phyloP scores from a whole-genome alignment of 305 asterid species.

The Salvia sclarea region DNA sequence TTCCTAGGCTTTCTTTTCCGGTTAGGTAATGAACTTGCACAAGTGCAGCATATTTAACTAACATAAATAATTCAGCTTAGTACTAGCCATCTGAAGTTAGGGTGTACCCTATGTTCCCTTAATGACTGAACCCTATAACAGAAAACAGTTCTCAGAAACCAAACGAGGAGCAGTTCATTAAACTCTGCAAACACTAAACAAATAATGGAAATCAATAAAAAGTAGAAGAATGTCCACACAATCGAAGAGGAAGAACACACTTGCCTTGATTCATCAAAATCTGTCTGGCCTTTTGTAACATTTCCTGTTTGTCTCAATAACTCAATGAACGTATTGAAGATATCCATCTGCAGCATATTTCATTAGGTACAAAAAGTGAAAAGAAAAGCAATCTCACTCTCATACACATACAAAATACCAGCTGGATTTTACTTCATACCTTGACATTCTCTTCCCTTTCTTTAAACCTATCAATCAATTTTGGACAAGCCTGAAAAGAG shows the following conservation, averaged over 20 bases:
- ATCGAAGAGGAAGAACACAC: constrained; percentile 32
- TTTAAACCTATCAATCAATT: constrained; percentile 94
- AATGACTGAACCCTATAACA: neutral
- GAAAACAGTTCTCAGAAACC: constrained; percentile 4
- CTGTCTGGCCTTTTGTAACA: constrained; percentile 88
- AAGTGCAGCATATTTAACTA: constrained; percentile 1
- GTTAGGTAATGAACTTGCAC: neutral
- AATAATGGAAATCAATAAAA: neutral
- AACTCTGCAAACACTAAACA: constrained; percentile 11
- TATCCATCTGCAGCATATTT: constrained; percentile 80
- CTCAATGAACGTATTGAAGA: constrained; percentile 93
- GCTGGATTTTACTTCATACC: constrained; percentile 48
- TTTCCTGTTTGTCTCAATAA: constrained; percentile 95
- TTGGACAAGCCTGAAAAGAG: constrained; percentile 90
- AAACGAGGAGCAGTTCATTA: neutral
- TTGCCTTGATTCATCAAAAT: constrained; percentile 84
- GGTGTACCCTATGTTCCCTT: neutral
- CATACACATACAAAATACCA: constrained; percentile 1
- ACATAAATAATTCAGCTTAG: constrained; percentile 10
- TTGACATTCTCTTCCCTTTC: constrained; percentile 99
- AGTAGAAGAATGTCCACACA: constrained; percentile 22
- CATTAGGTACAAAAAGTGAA: constrained; percentile 27
- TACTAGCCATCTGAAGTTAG: constrained; percentile 24
- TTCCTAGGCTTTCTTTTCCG: neutral
- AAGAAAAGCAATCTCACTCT: neutral